Evolutionary conservation across 306 rosid genomes (phyloP).

Genomic region (Medicago truncatula): DNA sequence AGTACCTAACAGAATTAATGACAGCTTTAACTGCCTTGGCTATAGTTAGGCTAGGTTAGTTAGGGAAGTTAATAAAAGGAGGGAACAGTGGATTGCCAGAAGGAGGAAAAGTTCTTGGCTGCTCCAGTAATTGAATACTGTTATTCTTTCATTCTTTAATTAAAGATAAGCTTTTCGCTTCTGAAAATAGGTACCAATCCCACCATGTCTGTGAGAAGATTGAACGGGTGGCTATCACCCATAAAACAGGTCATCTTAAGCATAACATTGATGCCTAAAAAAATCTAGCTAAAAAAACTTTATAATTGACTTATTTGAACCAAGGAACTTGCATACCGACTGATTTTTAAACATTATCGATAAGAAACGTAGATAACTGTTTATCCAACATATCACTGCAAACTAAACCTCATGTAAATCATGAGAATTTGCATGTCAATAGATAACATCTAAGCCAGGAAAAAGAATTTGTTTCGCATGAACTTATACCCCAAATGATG

Average conservation of each 20-base stretch:
- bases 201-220: background rate
- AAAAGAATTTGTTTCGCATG: background rate
- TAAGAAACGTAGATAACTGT: background rate
- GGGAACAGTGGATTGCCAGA: background rate
- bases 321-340: conserved; percentile 18
- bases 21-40: background rate
- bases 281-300: conserved; percentile 1
- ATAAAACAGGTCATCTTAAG: background rate
- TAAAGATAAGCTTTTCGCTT: background rate
- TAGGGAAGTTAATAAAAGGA: background rate
- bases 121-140: background rate
- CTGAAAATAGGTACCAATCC: background rate
- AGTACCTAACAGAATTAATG: background rate
- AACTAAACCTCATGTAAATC: conserved; percentile 1
- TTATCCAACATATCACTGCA: conserved; percentile 12
- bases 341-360: conserved; percentile 20
- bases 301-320: conserved; percentile 16
- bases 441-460: background rate
- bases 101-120: conserved; percentile 5
- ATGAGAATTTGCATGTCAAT: background rate
- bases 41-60: conserved; percentile 3
- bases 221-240: background rate
- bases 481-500: background rate
- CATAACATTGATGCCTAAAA: background rate
- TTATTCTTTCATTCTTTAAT: background rate